Evolutionary conservation across 2,329 filamentous ascomycete genomes (phyloP), one percentile per base, ranked within the genome.

Genomic region (Sclerotinia minor): DNA sequence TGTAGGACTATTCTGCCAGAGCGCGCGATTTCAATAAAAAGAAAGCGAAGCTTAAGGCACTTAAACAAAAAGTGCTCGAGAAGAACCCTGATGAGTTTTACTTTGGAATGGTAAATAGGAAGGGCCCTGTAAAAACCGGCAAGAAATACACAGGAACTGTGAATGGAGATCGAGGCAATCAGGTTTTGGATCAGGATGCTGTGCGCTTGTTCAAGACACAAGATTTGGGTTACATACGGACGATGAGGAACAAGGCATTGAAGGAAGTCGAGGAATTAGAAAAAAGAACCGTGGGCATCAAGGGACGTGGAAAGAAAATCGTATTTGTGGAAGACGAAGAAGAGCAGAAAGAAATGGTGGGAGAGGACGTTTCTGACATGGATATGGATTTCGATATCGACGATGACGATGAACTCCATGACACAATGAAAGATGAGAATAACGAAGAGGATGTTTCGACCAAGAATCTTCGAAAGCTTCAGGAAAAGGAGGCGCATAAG

Each of bases 71-170:
- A 75, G 88, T 86, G 6, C 78, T 86, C 68, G 84, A 88, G 50
- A 85, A 87, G 73, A 90, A 90, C 78, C 87, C 89, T 64, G 88
- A 91, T 84, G 88, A 91, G 75, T 91, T 90, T 79, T 89, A 89
- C 80, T 89, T 86, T 75, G 87, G 86, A 70, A 91, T 91, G 88
- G 80, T 89, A 74, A 85, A 84, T 72, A 85, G 85, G 69, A 81
- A 82, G 67, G 86, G 86, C 13, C 83, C 86, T 5, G 82, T 83
- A 7, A 81, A 82, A 8, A 78, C 78, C 24, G 86, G 81, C 67
- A 84, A 81, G 75, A 78, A 77, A 54, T 86, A 84, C 79, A 82
- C 79, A 2, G 87, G 87, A 45, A 85, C 81, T 0, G 82, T 87
- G 0, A 79, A 83, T 68, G 86, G 84, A 60, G 84, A 87, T 74